Evolutionary conservation across 495 filamentous ascomycete species (phyloP).

Genomic region (Pyronema domesticum): DNA sequence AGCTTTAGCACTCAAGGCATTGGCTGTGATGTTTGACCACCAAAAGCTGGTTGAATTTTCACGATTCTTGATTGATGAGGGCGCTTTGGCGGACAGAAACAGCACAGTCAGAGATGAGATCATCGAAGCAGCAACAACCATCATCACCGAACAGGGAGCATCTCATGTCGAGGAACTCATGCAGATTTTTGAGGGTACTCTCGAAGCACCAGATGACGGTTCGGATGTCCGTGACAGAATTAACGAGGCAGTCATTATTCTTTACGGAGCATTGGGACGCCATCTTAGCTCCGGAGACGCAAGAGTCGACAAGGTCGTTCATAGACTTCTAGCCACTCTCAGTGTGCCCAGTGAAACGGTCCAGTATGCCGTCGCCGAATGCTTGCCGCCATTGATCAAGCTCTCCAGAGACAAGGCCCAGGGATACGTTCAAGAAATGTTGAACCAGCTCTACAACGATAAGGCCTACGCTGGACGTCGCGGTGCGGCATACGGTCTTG

Average conservation of each 20-base stretch:
- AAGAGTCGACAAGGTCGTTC: slow-evolving; percentile 68
- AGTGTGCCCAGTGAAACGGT: slow-evolving; percentile 93
- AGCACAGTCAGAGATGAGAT: slow-evolving; percentile 63
- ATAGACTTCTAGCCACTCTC: slow-evolving; percentile 64
- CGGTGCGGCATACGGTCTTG: slow-evolving; percentile 87
- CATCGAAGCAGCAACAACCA: slow-evolving; percentile 73
- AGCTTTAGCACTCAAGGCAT: slow-evolving; percentile 65
- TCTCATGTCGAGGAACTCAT: slow-evolving; percentile 74
- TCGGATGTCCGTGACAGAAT: slow-evolving; percentile 65
- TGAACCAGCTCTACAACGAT: slow-evolving; percentile 60
- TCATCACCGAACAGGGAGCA: slow-evolving; percentile 64
- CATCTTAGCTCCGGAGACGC: slow-evolving; percentile 70
- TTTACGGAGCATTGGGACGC: slow-evolving; percentile 81
- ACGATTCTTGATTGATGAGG: slow-evolving; percentile 64
- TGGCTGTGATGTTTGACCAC: slow-evolving; percentile 50
- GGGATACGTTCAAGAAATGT: slow-evolving; percentile 60
- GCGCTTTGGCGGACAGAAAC: slow-evolving; percentile 66
- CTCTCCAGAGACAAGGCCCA: slow-evolving; percentile 56
- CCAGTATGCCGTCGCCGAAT: slow-evolving; percentile 87
- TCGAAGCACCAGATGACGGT: slow-evolving; percentile 64
- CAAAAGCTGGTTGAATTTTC: slow-evolving; percentile 57
- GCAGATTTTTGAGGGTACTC: slow-evolving; percentile 67
- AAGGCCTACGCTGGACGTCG: slow-evolving; percentile 82
- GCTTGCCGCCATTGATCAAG: slow-evolving; percentile 72
- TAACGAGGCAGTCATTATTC: slow-evolving; percentile 90